Evolutionary conservation across 2,329 filamentous ascomycete genomes (phyloP).

Genomic region (Biscogniauxia marginata): DNA sequence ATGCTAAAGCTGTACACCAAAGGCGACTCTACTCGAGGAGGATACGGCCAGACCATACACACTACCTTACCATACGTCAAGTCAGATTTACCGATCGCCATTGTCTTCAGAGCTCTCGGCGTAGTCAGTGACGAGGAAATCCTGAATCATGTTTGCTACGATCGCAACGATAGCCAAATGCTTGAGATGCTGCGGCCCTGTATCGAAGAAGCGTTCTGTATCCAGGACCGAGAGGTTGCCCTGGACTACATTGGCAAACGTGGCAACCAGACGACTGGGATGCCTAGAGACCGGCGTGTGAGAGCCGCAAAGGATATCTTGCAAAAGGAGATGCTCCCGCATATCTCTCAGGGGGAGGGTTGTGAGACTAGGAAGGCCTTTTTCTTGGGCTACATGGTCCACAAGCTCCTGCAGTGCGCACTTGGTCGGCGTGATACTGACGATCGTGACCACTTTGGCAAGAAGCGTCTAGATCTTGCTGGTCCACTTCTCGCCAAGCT

Average conservation of each 20-base stretch:
- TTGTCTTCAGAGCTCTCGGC: slow-evolving; percentile 93
- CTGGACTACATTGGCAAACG: slow-evolving; percentile 95
- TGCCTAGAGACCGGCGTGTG: slow-evolving; percentile 82
- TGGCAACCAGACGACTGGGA: slow-evolving; percentile 68
- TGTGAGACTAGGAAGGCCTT: slow-evolving; percentile 96
- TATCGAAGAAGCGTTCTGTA: slow-evolving; percentile 94
- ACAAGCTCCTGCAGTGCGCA: slow-evolving; percentile 89
- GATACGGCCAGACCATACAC: slow-evolving; percentile 84
- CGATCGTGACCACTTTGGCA: slow-evolving; percentile 97
- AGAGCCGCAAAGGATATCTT: slow-evolving; percentile 91
- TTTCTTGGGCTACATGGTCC: slow-evolving; percentile 98
- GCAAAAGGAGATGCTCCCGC: slow-evolving; percentile 93
- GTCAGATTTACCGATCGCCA: slow-evolving; percentile 85
- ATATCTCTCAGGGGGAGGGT: slow-evolving; percentile 93
- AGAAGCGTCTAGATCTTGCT: slow-evolving; percentile 94
- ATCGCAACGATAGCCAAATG: slow-evolving; percentile 94
- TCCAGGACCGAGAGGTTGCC: slow-evolving; percentile 92
- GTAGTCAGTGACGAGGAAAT: slow-evolving; percentile 98
- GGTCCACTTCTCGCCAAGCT: slow-evolving; percentile 94
- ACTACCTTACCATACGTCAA: slow-evolving; percentile 93
- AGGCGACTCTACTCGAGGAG: slow-evolving; percentile 74
- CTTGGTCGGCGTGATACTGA: slow-evolving; percentile 91
- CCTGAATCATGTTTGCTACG: slow-evolving; percentile 95
- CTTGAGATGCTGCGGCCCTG: slow-evolving; percentile 95
- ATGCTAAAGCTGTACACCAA: slow-evolving; percentile 88